Evolutionary conservation across 331 rosid species (phyloP).

Genomic region (Spiraea crenata): DNA sequence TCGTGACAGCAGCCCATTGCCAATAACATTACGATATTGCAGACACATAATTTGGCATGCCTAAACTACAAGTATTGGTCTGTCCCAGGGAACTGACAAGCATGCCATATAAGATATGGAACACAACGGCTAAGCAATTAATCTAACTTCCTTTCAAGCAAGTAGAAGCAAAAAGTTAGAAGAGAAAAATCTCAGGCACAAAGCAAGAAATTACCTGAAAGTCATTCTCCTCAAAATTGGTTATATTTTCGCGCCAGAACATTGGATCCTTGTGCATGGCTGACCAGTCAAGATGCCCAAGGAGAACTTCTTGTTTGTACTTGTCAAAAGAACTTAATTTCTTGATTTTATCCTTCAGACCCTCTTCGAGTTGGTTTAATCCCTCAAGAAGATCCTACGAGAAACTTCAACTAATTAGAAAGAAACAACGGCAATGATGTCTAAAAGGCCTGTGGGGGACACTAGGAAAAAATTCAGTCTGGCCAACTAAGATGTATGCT

Average conservation of each 20-base stretch:
- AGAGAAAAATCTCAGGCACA: not conserved
- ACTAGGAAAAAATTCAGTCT: not conserved
- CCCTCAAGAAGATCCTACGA: slow-evolving; percentile 88
- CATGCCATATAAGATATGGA: not conserved
- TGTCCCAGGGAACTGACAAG: not conserved
- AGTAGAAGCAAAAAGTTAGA: not conserved
- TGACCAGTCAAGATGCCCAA: slow-evolving; percentile 97
- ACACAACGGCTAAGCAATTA: not conserved
- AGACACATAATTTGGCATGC: not conserved
- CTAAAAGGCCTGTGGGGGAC: not conserved
- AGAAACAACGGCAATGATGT: not conserved
- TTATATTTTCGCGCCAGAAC: slow-evolving; percentile 95
- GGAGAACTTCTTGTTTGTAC: slow-evolving; percentile 95
- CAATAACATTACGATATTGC: not conserved
- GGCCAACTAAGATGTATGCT: not conserved
- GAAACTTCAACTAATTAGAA: slow-evolving; percentile 24
- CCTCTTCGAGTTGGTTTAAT: slow-evolving; percentile 77
- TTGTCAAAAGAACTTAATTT: slow-evolving; percentile 83
- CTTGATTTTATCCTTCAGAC: slow-evolving; percentile 85
- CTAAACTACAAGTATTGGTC: not conserved
- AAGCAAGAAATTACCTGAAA: slow-evolving; percentile 62
- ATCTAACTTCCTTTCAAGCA: not conserved
- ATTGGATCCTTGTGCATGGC: slow-evolving; percentile 93
- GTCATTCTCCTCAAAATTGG: slow-evolving; percentile 84
- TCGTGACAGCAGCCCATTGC: not conserved